Base-by-base conservation (phyloP, 352 stramenopile species). In the Phytophthora quininea region DNA sequence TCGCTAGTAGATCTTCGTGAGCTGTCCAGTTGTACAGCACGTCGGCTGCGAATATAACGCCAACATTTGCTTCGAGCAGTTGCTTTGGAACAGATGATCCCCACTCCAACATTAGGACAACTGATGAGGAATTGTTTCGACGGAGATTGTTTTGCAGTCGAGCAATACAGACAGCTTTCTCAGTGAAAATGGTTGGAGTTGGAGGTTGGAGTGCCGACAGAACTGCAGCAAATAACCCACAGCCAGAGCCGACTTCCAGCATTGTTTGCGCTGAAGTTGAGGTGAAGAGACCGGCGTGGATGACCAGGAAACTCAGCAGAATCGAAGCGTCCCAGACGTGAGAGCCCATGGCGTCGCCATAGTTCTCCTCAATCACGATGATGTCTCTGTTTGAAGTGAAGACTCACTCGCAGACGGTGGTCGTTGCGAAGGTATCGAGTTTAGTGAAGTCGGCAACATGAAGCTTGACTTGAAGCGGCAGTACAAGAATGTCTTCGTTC, bases 281-380 rank as follows among this genome's bases (percentile, higher is more conserved):
- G 10, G 15, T 14, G 4, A 2, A 15, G 4, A 51, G 58, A 3
- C 64, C 52, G 2, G 66, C 58, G 14, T 65, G 55, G 14, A 71
- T 15, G n/a, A 88, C 51, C 5, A 71, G 56, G 33, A 87, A 74
- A 24, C 73, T 71, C 12, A 92, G 67, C 43, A 82, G 67, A 32
- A 92, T 79, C 4, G 76, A 86, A 1, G 84, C 82, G 54, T 92
- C 84, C 84, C 84, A 92, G 15, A 90, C 59, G 50, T 91, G 80
- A 1, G 84, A 73, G 1, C 79, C 84, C 84, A 92, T 92, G 8
- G 78, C 62, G 29, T 88, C 72, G 10, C 84, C 84, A 38, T 92
- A 90, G 58, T 88, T 66, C 53, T 92, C 84, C 45, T 82, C 59
- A 4, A 91, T 71, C n/a, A 59, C 32, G 4, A 19, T 64, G 4